Evolutionary conservation across 129 eudicot species (phyloP).

Genomic region (Flaveria bidentis): DNA sequence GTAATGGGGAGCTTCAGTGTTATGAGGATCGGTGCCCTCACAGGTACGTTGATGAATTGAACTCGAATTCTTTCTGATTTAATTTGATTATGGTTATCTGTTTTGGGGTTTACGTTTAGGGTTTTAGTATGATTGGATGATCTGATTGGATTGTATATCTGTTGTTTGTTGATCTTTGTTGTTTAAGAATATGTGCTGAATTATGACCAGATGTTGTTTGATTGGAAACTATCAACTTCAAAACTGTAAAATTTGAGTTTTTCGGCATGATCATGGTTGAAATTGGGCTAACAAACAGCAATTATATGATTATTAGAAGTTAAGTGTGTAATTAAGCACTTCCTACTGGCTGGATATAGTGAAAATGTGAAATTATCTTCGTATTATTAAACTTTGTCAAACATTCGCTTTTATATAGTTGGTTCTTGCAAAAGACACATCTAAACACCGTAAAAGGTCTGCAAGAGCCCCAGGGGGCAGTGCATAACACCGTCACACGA

Average conservation of each 20-base stretch:
- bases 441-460: background rate
- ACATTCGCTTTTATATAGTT: too few relatives aligned
- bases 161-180: too few relatives aligned
- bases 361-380: background rate
- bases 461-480: background rate
- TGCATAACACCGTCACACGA: background rate
- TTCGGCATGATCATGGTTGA: background rate
- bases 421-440: background rate
- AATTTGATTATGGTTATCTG: too few relatives aligned
- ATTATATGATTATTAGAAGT: slow-evolving; percentile 4
- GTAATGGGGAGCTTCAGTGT: slow-evolving; percentile 60
- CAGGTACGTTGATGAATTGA: slow-evolving; percentile 42
- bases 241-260: too few relatives aligned
- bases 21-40: slow-evolving; percentile 93
- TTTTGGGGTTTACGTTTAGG: background rate
- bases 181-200: background rate
- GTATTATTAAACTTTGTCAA: background rate
- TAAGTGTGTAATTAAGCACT: background rate
- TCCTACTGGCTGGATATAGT: background rate
- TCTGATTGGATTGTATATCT: background rate
- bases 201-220: background rate
- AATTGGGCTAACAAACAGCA: background rate
- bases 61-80: background rate
- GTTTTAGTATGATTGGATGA: background rate
- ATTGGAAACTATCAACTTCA: background rate